Base-by-base conservation (phyloP, 2,329 filamentous ascomycete genomes). In the Hypoxylon sp. region DNA sequence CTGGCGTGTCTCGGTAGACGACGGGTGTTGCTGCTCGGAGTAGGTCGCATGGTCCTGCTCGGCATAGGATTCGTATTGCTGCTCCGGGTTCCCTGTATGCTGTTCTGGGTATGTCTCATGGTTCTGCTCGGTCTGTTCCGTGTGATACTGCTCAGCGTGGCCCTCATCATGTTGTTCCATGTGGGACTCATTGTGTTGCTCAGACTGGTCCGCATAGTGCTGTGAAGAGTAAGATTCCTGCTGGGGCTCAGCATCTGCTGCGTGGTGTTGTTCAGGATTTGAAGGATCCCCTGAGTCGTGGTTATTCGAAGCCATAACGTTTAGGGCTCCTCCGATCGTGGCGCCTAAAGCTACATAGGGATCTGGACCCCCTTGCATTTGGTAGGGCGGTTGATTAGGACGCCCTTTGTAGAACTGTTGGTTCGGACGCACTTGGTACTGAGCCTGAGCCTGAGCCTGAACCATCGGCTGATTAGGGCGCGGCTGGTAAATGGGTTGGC, bases 301-400 rank as follows among this genome's bases (percentile, higher is more conserved):
- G 19, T 23, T 51, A 25, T 20, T 34, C 21, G 26, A 20, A 16
- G 29, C 12, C 7, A 59, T 5, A 3, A 37, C 37, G 5, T 20
- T 43, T 2, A 59, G 9, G 13, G 48, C 51, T 15, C 48, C 42
- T 27, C 56, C 56, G 2, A 59, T 23, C 4, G 52, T 44, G 7
- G 45, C 13, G 1, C 56, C 56, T 38, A 56, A 25, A 15, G 52
- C 56, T 17, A 38, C 37, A 7, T 56, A 56, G 6, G 52, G 37
- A 17, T 59, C 56, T 21, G 31, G 30, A 17, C 19, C 43, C 13
- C 32, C 51, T 23, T 41, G 37, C 3, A 20, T 23, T 40, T 55
- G 55, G 13, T 51, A 38, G 12, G 21, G 20, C 4, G 41, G 27
- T 30, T 58, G 55, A 13, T 19, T 27, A 20, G 43, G 55, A 2